phyloP scores from a whole-genome alignment of 2,329 filamentous ascomycete species.

The Stemphylium lycopersici region DNA sequence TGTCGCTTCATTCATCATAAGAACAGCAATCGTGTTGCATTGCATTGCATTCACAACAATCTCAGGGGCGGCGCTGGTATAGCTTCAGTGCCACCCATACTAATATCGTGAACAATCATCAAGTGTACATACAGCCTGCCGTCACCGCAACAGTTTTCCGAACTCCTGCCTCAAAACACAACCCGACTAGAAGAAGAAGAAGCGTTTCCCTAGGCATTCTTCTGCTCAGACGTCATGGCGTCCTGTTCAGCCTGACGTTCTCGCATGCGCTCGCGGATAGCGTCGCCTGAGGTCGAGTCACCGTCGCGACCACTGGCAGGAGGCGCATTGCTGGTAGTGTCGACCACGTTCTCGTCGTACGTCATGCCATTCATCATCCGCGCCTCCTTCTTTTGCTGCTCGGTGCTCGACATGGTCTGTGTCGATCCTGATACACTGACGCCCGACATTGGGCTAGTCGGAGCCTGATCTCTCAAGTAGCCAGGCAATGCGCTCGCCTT shows the following conservation, averaged over 20 bases:
- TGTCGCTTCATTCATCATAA: too few relatives aligned
- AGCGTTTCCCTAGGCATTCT: constrained; percentile 22
- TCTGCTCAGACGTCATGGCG: constrained; percentile 31
- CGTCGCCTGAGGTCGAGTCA: constrained; percentile 67
- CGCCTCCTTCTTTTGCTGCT: constrained; percentile 50
- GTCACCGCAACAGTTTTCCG: not conserved
- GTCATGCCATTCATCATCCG: constrained; percentile 55
- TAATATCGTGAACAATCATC: constrained; percentile 5
- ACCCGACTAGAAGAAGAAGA: not conserved
- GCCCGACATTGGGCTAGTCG: constrained; percentile 41
- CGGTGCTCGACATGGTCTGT: constrained; percentile 39
- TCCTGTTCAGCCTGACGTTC: constrained; percentile 35
- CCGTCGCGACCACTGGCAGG: constrained; percentile 38
- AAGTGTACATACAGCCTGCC: constrained; percentile 3
- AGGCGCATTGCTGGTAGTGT: constrained; percentile 48
- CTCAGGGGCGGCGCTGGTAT: not conserved
- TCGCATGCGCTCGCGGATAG: constrained; percentile 61
- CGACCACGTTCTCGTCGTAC: constrained; percentile 50
- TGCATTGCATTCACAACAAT: constrained; percentile 7
- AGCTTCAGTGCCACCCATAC: not conserved
- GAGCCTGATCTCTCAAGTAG: constrained; percentile 41
- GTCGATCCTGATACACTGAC: constrained; percentile 31
- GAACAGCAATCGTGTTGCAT: constrained; percentile 3
- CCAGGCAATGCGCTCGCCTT: constrained; percentile 46
- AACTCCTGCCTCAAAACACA: constrained; percentile 15